Evolutionary conservation across 2,329 filamentous ascomycete genomes (phyloP), one percentile per base, ranked within the genome.

Genomic region (Sporothrix phasma): DNA sequence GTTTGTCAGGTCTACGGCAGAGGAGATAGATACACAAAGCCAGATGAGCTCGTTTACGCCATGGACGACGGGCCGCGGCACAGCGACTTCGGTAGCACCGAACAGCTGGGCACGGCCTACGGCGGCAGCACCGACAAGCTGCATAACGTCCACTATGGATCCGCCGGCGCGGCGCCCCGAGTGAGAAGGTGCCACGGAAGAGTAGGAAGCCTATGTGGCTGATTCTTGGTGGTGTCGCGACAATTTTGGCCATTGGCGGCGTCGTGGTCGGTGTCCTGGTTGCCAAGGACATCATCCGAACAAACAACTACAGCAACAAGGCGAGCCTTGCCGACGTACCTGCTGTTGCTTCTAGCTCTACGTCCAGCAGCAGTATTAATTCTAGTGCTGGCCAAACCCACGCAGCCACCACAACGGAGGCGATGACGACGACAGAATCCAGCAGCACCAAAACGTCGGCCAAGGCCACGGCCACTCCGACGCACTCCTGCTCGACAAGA

Each of bases 41-140:
- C 26, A 31, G 8, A 46, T 60, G 56, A 22, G 7, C 41, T 60
- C 56, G 13, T n/a, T n/a, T 60, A 45, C 39, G 24, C 56, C 39
- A 60, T 45, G 39, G 41, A 43, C 22, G 60, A 62, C 8, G n/a
- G 46, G 31, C 8, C 53, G 2, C 19, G 26, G 22, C 26, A 26
- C 31, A 51, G 61, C 61, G 37, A 62, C 31, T 54, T 43, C 10
- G 61, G 47, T 26, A 62, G 61, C 45, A 54, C 61, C 37, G 61
- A 39, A 15, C 43, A 39, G 13, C 46, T 62, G 19, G 34, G 60
- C n/a, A 53, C 60, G 46, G 41, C 24, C 34, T 62, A 39, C n/a
- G 60, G 60, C 47, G 39, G 46, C 34, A 62, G 60, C 47, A 62
- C 60, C 15, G 61, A 63, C 49, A 63, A 39, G 37, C 41, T 63